phyloP scores from a whole-genome alignment of 768 basidiomycete genomes.

The Lactifluus rugatus region DNA sequence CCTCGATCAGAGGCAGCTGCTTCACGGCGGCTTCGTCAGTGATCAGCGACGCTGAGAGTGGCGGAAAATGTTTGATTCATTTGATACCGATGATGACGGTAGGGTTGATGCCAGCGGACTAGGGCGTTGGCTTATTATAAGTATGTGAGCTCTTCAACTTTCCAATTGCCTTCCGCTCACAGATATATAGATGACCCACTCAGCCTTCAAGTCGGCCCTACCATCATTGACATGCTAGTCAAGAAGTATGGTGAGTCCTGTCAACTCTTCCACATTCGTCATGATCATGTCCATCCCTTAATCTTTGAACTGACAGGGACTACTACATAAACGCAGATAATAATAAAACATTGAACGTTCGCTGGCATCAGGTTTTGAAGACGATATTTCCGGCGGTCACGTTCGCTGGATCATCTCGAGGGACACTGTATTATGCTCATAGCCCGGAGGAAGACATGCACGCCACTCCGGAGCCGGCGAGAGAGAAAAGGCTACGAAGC shows the following conservation, averaged over 20 bases:
- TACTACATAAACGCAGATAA: neutral
- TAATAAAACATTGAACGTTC: no score
- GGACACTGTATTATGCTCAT: no score
- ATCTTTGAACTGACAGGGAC: neutral
- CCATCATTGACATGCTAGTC: neutral
- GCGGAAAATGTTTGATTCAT: constrained; percentile 4
- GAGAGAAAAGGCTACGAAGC: no score
- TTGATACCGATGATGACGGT: neutral
- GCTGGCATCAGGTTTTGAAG: no score
- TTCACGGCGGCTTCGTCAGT: no score
- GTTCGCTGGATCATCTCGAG: no score
- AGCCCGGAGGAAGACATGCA: no score
- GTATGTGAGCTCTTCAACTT: neutral
- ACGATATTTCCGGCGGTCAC: no score
- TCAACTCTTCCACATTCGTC: neutral
- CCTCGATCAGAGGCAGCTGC: no score
- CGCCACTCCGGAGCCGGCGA: no score
- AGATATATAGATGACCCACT: neutral
- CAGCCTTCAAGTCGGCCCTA: constrained; percentile 1
- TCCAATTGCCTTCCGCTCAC: neutral
- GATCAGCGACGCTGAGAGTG: no score
- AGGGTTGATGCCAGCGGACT: neutral
- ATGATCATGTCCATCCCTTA: neutral
- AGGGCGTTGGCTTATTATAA: neutral
- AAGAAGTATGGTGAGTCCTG: constrained; percentile 6